phyloP scores from a whole-genome alignment of 2,329 filamentous ascomycete genomes.

The Cladosporium sp. region DNA sequence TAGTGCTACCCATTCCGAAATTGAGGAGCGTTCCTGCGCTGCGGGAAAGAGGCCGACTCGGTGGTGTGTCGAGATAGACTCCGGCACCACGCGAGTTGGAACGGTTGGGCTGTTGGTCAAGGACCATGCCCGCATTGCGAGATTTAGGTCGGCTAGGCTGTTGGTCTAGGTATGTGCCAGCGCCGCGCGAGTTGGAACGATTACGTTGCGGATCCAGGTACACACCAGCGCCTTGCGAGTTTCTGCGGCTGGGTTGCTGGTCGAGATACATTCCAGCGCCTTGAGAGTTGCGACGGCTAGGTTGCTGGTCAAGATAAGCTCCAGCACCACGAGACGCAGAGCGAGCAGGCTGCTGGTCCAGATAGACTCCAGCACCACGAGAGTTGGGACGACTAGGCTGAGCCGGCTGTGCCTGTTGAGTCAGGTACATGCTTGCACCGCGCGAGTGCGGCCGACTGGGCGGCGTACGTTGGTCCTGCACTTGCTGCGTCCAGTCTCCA shows the following conservation, averaged over 20 bases:
- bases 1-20: slow-evolving; percentile 45
- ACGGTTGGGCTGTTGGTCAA: slow-evolving; percentile 21
- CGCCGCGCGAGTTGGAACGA: slow-evolving; percentile 55
- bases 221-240: background rate
- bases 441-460: slow-evolving; percentile 34
- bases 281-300: slow-evolving; percentile 53
- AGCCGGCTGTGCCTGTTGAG: slow-evolving; percentile 24
- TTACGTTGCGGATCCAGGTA: background rate
- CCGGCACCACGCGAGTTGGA: slow-evolving; percentile 61
- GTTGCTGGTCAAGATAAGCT: slow-evolving; percentile 45
- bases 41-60: slow-evolving; percentile 26
- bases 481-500: slow-evolving; percentile 44
- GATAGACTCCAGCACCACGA: slow-evolving; percentile 32
- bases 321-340: slow-evolving; percentile 58
- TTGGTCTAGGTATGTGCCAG: slow-evolving; percentile 51
- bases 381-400: slow-evolving; percentile 35
- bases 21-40: slow-evolving; percentile 31
- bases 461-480: slow-evolving; percentile 28
- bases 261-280: slow-evolving; percentile 42
- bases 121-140: slow-evolving; percentile 28
- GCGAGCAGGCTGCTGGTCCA: slow-evolving; percentile 20
- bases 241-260: background rate
- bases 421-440: slow-evolving; percentile 30
- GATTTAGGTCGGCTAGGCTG: slow-evolving; percentile 33
- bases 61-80: slow-evolving; percentile 42